phyloP scores from a whole-genome alignment of 345 rosid genomes.

The Lenwebbia sp. region DNA sequence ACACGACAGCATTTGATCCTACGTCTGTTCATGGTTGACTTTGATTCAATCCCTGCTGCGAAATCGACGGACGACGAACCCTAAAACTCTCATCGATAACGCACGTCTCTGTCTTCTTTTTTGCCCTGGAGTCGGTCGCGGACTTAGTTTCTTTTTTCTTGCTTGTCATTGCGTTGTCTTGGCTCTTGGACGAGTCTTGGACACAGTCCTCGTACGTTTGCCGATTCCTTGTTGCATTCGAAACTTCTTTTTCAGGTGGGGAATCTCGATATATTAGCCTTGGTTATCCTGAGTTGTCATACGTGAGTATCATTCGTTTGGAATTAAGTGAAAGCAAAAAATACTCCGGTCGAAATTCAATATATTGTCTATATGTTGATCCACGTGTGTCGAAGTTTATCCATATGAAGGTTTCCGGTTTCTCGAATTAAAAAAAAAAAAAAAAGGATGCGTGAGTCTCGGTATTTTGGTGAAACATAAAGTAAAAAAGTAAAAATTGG shows the following conservation, averaged over 20 bases:
- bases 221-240: neutral
- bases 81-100: neutral
- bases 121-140: neutral
- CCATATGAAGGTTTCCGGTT: neutral
- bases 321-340: neutral
- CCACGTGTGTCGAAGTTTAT: neutral
- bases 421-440: neutral
- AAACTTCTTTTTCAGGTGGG: neutral
- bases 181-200: neutral
- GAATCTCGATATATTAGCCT: neutral
- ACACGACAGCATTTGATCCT: neutral
- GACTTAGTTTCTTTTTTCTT: neutral
- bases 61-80: neutral
- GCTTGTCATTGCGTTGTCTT: neutral
- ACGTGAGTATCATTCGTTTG: neutral
- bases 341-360: neutral
- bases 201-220: neutral
- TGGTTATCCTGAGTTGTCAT: neutral
- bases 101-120: neutral
- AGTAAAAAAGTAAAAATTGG: neutral
- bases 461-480: neutral
- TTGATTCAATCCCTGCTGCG: neutral
- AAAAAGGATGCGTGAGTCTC: fast-evolving
- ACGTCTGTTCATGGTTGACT: neutral
- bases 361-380: neutral